These are phyloP conservation scores for Eimeria nieschulzi DNA, from an alignment of 169 alveolate genomes.

Conservation along the genomic window DNA sequence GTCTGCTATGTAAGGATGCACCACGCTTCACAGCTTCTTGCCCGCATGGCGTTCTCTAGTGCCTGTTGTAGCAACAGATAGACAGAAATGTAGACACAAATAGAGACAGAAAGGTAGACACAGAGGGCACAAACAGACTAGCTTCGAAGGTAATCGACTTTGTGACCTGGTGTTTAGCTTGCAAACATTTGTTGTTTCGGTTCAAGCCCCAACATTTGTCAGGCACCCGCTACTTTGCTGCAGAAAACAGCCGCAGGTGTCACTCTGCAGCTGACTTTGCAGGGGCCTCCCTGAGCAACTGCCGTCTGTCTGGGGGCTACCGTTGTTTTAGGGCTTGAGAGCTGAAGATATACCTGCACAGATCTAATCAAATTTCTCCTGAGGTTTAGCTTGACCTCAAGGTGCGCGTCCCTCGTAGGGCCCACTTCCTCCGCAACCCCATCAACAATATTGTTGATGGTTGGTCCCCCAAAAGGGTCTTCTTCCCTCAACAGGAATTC, in stretches of 20 bases:
- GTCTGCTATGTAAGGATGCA: constrained; percentile 72
- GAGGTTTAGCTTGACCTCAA: constrained; percentile 1
- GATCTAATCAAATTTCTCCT: constrained; percentile 8
- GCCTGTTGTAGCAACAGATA: constrained; percentile 30
- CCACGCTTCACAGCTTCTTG: constrained; percentile 49
- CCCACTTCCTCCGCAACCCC: constrained; percentile 33
- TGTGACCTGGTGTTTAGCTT: too few relatives aligned
- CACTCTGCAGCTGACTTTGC: too few relatives aligned
- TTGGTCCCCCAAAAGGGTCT: constrained; percentile 9
- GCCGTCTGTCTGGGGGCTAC: too few relatives aligned
- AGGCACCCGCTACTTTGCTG: too few relatives aligned
- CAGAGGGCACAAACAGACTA: neutral
- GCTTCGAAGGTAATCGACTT: too few relatives aligned
- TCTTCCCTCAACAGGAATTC: constrained; percentile 17
- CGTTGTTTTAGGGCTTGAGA: too few relatives aligned
- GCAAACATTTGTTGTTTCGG: too few relatives aligned
- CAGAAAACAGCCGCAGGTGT: too few relatives aligned
- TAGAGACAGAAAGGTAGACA: neutral
- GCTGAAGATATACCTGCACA: neutral
- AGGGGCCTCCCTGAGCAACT: too few relatives aligned
- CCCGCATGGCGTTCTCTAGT: constrained; percentile 27
- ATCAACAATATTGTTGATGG: constrained; percentile 25
- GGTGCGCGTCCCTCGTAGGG: constrained; percentile 24
- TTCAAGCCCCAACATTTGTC: too few relatives aligned
- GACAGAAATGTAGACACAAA: neutral